These are phyloP conservation scores for Eremochloa ophiuroides DNA, from an alignment of 176 grass and related monocot genomes.

Conservation along the genomic window DNA sequence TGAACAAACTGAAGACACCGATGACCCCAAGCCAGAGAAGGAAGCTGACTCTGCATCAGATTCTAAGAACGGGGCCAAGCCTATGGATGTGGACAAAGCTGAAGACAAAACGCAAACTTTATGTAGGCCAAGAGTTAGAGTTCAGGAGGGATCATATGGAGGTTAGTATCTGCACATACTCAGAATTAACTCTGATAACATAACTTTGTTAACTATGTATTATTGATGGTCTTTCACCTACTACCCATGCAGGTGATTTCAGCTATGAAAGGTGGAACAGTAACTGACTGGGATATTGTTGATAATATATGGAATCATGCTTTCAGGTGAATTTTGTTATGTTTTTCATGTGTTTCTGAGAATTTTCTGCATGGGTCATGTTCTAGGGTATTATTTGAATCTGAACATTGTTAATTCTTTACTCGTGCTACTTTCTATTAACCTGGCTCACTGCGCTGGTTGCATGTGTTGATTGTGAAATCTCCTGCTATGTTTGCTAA, in stretches of 20 bases:
- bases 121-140: slow-evolving; percentile 91
- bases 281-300: slow-evolving; percentile 95
- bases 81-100: slow-evolving; percentile 67
- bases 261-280: slow-evolving; percentile 86
- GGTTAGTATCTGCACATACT: slow-evolving; percentile 40
- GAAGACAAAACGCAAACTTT: slow-evolving; percentile 79
- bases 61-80: slow-evolving; percentile 70
- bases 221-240: slow-evolving; percentile 12
- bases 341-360: background rate
- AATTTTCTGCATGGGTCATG: background rate
- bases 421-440: background rate
- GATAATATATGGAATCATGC: slow-evolving; percentile 99
- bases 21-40: slow-evolving; percentile 71
- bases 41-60: slow-evolving; percentile 62
- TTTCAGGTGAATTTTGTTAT: slow-evolving; percentile 62
- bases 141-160: slow-evolving; percentile 98
- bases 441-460: background rate
- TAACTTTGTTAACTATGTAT: slow-evolving; percentile 9
- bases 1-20: slow-evolving; percentile 53
- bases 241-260: slow-evolving; percentile 71
- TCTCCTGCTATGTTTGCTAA: background rate
- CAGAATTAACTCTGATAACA: background rate
- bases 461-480: background rate
- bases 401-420: background rate
- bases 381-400: slow-evolving; percentile 5